phyloP scores from a whole-genome alignment of 163 green algal genomes.

The Scenedesmus sp. region DNA sequence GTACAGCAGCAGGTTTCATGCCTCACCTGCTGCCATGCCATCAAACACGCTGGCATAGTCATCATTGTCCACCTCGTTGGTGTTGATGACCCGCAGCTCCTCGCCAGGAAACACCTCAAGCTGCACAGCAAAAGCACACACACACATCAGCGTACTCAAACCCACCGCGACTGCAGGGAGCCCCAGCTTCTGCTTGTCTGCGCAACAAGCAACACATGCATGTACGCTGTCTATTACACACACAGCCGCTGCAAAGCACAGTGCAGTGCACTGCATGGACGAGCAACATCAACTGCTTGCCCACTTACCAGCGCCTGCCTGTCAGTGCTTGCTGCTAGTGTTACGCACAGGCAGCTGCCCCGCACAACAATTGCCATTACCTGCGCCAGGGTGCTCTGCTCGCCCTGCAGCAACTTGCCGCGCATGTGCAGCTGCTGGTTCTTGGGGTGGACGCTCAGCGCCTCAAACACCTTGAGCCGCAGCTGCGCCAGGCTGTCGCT shows the following conservation, averaged over 20 bases:
- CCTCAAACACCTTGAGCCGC: slow-evolving; percentile 60
- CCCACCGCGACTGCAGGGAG: not conserved
- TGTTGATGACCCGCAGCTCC: slow-evolving; percentile 44
- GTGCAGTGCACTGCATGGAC: not conserved
- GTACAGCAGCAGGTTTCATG: not conserved
- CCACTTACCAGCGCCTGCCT: not conserved
- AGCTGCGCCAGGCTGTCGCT: slow-evolving; percentile 57
- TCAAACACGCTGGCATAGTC: slow-evolving; percentile 48
- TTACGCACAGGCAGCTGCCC: not conserved
- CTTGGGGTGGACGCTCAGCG: slow-evolving; percentile 58
- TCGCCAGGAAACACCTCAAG: slow-evolving; percentile 51
- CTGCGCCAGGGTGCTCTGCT: slow-evolving; percentile 39
- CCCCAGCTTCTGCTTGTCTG: not conserved
- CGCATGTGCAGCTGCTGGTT: slow-evolving; percentile 56
- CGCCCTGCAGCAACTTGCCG: slow-evolving; percentile 15
- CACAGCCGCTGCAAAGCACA: not conserved
- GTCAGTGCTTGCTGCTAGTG: not conserved
- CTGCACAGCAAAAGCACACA: not conserved
- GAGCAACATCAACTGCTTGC: not conserved
- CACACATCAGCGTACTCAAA: not conserved
- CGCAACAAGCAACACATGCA: not conserved
- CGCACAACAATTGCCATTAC: not conserved
- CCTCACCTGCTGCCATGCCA: slow-evolving; percentile 8
- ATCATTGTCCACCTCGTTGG: slow-evolving; percentile 47
- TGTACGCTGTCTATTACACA: not conserved